These are phyloP conservation scores for Alternaria sp. DNA, from an alignment of 2,329 filamentous ascomycete species.

Conservation along the genomic window DNA sequence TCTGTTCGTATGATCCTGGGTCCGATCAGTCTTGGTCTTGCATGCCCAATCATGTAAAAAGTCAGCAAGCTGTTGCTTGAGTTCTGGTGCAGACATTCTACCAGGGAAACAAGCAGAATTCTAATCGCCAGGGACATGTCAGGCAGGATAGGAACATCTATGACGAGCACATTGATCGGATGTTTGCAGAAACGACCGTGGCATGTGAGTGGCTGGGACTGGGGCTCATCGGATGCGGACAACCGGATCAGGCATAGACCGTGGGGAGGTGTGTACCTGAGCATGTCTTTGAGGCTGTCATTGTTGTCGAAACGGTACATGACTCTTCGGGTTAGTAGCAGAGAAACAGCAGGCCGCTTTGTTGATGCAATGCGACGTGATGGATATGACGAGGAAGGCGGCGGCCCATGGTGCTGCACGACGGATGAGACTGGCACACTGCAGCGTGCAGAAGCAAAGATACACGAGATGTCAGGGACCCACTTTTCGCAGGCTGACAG, in stretches of 20 bases:
- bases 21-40: slow-evolving; percentile 36
- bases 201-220: slow-evolving; percentile 18
- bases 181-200: slow-evolving; percentile 5
- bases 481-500: slow-evolving; percentile 23
- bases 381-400: slow-evolving; percentile 10
- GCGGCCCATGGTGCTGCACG: slow-evolving; percentile 11
- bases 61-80: not conserved
- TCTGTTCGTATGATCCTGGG: slow-evolving; percentile 36
- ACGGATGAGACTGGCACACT: slow-evolving; percentile 14
- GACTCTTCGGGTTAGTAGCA: not conserved
- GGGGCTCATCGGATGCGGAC: slow-evolving; percentile 20
- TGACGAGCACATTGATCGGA: slow-evolving; percentile 18
- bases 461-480: slow-evolving; percentile 20
- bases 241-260: slow-evolving; percentile 14
- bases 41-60: slow-evolving; percentile 9
- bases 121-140: not conserved
- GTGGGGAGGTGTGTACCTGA: not conserved
- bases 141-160: slow-evolving; percentile 1
- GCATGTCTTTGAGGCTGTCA: not conserved
- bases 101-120: not conserved
- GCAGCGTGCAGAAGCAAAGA: slow-evolving; percentile 23
- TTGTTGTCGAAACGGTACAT: not conserved
- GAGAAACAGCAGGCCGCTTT: slow-evolving; percentile 9
- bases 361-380: slow-evolving; percentile 13
- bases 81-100: not conserved